These are phyloP conservation scores for Atkinsonella texensis DNA, from an alignment of 2,329 filamentous ascomycete genomes.

Conservation along the genomic window DNA sequence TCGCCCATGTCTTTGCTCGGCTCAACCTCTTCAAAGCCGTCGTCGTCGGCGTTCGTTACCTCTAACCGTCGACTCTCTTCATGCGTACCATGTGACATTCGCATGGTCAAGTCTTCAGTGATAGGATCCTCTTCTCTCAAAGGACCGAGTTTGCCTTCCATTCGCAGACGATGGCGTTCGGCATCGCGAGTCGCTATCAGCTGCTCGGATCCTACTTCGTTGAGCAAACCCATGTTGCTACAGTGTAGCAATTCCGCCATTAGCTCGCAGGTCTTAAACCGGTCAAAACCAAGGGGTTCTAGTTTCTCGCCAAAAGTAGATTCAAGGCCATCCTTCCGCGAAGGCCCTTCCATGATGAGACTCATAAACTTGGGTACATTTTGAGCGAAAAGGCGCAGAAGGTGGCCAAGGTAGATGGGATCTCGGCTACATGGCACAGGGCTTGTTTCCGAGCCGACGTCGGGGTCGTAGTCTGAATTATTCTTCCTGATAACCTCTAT, in stretches of 20 bases:
- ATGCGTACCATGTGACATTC: slow-evolving; percentile 34
- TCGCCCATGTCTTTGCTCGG: slow-evolving; percentile 59
- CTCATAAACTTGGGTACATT: slow-evolving; percentile 92
- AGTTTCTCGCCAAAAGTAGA: slow-evolving; percentile 87
- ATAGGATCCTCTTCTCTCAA: slow-evolving; percentile 26
- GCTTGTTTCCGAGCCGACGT: slow-evolving; percentile 71
- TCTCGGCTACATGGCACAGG: slow-evolving; percentile 73
- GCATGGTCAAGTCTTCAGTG: slow-evolving; percentile 51
- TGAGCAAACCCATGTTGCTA: slow-evolving; percentile 95
- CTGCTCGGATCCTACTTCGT: slow-evolving; percentile 81
- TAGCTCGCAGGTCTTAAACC: slow-evolving; percentile 97
- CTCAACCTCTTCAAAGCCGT: slow-evolving; percentile 86
- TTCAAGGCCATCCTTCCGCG: slow-evolving; percentile 61
- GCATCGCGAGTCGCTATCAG: slow-evolving; percentile 69
- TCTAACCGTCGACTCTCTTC: slow-evolving; percentile 59
- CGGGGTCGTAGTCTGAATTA: slow-evolving; percentile 96
- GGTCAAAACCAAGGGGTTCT: slow-evolving; percentile 89
- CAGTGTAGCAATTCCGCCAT: slow-evolving; percentile 97
- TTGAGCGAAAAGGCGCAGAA: slow-evolving; percentile 78
- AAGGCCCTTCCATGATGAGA: slow-evolving; percentile 67
- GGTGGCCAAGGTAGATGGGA: slow-evolving; percentile 87
- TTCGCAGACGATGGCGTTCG: slow-evolving; percentile 68
- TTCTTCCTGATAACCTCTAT: slow-evolving; percentile 99
- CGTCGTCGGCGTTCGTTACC: slow-evolving; percentile 71
- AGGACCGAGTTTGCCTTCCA: slow-evolving; percentile 57